Conservation (phyloP, 2,329 filamentous ascomycete genomes). For the Dothistroma septosporum region DNA sequence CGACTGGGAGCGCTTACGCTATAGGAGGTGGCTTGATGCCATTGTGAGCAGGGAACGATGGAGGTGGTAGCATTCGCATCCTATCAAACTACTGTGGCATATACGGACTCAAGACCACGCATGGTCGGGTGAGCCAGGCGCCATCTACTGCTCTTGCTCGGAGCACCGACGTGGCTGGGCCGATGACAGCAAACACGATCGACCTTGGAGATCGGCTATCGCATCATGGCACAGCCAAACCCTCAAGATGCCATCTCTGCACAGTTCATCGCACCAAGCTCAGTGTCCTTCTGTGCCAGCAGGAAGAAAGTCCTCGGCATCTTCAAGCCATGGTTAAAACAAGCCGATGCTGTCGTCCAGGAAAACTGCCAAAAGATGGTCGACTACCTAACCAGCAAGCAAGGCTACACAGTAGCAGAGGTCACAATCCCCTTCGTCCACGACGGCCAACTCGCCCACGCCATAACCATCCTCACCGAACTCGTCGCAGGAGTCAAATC, state of each 20-base stretch:
- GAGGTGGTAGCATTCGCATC: constrained; percentile 69
- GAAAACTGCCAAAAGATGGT: constrained; percentile 60
- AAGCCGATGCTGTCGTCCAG: constrained; percentile 61
- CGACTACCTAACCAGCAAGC: constrained; percentile 50
- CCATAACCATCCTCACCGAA: constrained; percentile 71
- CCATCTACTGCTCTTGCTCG: constrained; percentile 58
- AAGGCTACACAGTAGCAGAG: constrained; percentile 55
- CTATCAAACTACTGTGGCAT: constrained; percentile 72
- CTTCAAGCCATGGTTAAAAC: constrained; percentile 64
- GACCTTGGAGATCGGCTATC: constrained; percentile 81
- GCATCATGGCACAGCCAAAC: constrained; percentile 70
- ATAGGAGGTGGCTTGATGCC: constrained; percentile 68
- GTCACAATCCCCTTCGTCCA: constrained; percentile 63
- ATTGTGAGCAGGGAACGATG: constrained; percentile 70
- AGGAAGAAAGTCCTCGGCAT: constrained; percentile 65
- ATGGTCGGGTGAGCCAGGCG: constrained; percentile 61
- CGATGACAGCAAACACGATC: constrained; percentile 69
- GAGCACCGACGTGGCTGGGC: constrained; percentile 66
- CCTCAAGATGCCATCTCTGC: constrained; percentile 57
- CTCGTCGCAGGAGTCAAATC: constrained; percentile 49
- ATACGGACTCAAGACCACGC: constrained; percentile 75
- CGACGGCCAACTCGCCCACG: constrained; percentile 72
- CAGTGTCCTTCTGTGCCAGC: neutral
- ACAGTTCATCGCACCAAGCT: constrained; percentile 55
- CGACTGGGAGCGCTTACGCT: constrained; percentile 69